phyloP scores from a whole-genome alignment of 257 asterid genomes.

The Linaria vulgaris region DNA sequence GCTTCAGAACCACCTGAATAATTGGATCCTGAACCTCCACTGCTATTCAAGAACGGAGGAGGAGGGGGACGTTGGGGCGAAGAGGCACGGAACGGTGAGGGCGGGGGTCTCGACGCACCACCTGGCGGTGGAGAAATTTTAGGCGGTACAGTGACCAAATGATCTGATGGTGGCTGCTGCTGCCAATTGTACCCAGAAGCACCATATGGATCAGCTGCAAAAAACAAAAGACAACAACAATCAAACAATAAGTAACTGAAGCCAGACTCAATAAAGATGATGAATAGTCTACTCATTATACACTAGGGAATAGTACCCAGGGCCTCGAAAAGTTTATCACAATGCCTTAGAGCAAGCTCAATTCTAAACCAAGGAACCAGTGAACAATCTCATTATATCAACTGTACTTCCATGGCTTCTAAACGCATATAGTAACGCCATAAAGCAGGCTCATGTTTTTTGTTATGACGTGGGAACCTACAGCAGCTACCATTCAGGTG shows the following conservation, averaged over 20 bases:
- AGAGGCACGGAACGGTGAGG: constrained; percentile 40
- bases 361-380: background rate
- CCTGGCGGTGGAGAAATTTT: constrained; percentile 53
- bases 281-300: background rate
- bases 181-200: constrained; percentile 67
- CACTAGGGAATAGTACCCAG: background rate
- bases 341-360: background rate
- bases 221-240: background rate
- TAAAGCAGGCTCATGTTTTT: no score
- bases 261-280: background rate
- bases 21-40: constrained; percentile 75
- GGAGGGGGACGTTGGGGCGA: constrained; percentile 52
- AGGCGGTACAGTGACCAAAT: constrained; percentile 47
- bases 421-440: no score
- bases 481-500: no score
- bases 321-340: no score
- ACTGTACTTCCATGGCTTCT: background rate
- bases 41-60: constrained; percentile 55
- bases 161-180: constrained; percentile 53
- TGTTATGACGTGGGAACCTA: no score
- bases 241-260: constrained; percentile 13
- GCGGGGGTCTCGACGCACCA: constrained; percentile 59
- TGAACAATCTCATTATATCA: background rate
- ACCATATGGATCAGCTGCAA: constrained; percentile 56
- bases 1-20: constrained; percentile 61